Percentiles rank a stretch among this genome's conserved stretches.
Evolutionary conservation across 2,329 filamentous ascomycete species (phyloP).

Genomic region (Aspergillus pseudoterreus): DNA sequence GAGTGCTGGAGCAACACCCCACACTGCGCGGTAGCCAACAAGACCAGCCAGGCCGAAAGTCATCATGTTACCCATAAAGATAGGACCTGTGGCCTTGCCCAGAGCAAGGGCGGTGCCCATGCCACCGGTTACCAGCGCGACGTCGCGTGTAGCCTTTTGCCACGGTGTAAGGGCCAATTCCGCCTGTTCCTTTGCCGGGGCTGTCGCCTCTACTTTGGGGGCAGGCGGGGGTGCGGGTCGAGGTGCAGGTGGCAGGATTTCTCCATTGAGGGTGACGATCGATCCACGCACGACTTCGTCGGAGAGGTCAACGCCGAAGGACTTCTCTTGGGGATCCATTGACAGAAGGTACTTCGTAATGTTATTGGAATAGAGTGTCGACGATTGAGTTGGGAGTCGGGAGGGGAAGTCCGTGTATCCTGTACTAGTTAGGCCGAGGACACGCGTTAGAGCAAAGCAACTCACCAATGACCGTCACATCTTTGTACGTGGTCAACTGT

Average conservation of each 20-base stretch:
- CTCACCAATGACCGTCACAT: conserved; percentile 78
- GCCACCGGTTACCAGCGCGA: conserved; percentile 68
- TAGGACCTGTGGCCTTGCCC: conserved; percentile 73
- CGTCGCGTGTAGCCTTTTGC: conserved; percentile 74
- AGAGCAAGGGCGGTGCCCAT: conserved; percentile 73
- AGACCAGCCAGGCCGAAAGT: conserved; percentile 79
- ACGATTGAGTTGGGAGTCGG: conserved; percentile 80
- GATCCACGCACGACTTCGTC: conserved; percentile 84
- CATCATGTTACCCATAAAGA: conserved; percentile 87
- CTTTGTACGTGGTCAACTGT: conserved; percentile 66
- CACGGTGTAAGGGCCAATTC: conserved; percentile 71
- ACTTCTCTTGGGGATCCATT: conserved; percentile 71
- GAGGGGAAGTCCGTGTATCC: conserved; percentile 86
- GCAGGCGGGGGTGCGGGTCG: conserved; percentile 59
- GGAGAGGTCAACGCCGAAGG: conserved; percentile 73
- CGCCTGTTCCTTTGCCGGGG: conserved; percentile 51
- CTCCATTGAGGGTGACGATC: conserved; percentile 75
- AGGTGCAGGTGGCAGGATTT: conserved; percentile 71
- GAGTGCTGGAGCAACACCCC: conserved; percentile 78
- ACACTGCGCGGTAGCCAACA: conserved; percentile 83
- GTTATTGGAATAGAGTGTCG: conserved; percentile 89
- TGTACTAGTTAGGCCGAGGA: conserved; percentile 21
- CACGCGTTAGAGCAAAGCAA: neutral
- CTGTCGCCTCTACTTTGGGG: conserved; percentile 48
- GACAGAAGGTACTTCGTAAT: conserved; percentile 85